A percentile compares a stretch with the other conserved stretches of the same genome.
Evolutionary conservation across 768 basidiomycete species (phyloP).

Genomic region (Tricholoma matsutake): DNA sequence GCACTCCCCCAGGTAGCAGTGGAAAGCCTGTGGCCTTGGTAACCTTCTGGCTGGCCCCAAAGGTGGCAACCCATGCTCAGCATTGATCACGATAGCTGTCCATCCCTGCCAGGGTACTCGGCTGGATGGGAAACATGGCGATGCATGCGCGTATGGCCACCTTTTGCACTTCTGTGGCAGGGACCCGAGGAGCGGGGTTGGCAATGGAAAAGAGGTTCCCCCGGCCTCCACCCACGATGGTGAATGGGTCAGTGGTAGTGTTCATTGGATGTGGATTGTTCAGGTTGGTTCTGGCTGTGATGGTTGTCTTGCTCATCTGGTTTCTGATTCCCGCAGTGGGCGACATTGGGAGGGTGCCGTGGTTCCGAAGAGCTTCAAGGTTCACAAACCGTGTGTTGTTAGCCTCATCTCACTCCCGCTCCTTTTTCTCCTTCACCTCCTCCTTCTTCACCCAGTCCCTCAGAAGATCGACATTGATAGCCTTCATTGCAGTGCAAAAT

Average conservation of each 20-base stretch:
- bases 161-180: background rate
- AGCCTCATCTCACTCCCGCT: background rate
- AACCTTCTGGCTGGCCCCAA: background rate
- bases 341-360: no score
- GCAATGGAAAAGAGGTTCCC: no score
- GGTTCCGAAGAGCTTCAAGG: background rate
- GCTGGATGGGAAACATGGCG: background rate
- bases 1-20: background rate
- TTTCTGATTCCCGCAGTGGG: no score
- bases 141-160: background rate
- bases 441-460: background rate
- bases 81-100: background rate
- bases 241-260: background rate
- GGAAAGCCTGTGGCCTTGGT: background rate
- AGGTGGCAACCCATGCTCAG: background rate
- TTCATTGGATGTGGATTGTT: background rate
- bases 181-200: no score
- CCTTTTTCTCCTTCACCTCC: background rate
- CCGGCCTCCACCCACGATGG: background rate
- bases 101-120: background rate
- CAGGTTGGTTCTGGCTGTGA: background rate
- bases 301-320: background rate
- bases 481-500: no score
- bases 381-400: background rate
- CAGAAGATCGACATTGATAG: no score